Percentiles rank a stretch among this genome's conserved stretches.
phyloP scores from a whole-genome alignment of 352 stramenopile genomes.

The Chrysophaeum taylorii region DNA sequence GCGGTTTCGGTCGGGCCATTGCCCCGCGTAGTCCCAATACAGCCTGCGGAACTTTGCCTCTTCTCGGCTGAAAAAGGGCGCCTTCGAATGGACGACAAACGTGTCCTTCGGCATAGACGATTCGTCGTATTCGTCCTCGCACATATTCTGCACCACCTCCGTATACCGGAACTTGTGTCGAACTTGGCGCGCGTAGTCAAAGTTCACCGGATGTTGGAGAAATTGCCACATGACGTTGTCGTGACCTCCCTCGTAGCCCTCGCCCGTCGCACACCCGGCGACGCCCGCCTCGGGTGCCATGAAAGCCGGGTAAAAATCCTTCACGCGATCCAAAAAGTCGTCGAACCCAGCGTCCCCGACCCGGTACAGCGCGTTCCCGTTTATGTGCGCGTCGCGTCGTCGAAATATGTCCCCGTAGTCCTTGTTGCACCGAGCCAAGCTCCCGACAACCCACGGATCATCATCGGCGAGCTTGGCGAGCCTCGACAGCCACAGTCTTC shows the following conservation, averaged over 20 bases:
- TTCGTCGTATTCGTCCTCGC: too few species aligned
- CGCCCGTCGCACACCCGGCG: neutral
- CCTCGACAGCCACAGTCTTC: neutral
- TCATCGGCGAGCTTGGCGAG: too few species aligned
- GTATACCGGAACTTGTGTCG: neutral
- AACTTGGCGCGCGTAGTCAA: neutral
- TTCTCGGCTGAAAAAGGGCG: too few species aligned
- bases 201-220: neutral
- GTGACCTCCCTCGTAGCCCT: neutral
- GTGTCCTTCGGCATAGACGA: neutral
- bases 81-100: slow-evolving; percentile 19
- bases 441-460: neutral
- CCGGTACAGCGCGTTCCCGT: slow-evolving; percentile 10
- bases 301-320: neutral
- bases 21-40: too few species aligned
- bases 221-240: slow-evolving; percentile 3
- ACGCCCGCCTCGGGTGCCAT: neutral
- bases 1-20: too few species aligned
- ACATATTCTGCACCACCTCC: neutral
- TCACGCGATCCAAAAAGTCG: neutral
- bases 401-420: neutral
- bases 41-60: too few species aligned
- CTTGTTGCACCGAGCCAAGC: neutral
- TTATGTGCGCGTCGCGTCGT: neutral
- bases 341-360: neutral